A percentile compares a stretch with the other conserved stretches of the same genome.
Conservation (phyloP, 1,284 basidiomycete species). For the Neonothopanus nambi region DNA sequence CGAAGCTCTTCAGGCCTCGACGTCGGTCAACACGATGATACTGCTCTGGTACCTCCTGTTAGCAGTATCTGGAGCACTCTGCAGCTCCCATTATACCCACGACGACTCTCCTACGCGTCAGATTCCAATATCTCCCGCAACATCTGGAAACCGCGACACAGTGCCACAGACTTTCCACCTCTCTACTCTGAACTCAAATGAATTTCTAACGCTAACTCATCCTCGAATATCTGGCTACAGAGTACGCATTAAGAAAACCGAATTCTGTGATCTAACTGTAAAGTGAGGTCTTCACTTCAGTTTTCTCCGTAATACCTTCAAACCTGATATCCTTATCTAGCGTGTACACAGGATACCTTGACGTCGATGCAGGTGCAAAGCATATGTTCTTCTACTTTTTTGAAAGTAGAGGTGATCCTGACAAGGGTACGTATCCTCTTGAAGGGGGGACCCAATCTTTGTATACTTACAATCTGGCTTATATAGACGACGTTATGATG, state of each 20-base stretch:
- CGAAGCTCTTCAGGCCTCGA: no score
- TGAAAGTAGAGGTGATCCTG: conserved; percentile 70
- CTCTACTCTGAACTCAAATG: conserved; percentile 34
- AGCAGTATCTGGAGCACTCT: not conserved
- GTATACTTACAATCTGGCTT: not conserved
- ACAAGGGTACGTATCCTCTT: conserved; percentile 45
- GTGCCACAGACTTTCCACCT: no score
- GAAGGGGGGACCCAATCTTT: no score
- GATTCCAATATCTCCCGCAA: not conserved
- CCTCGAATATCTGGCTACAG: conserved; percentile 49
- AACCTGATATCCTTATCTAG: conserved; percentile 28
- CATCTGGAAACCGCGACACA: not conserved
- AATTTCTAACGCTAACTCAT: conserved; percentile 46
- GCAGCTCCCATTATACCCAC: not conserved
- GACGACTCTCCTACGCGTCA: not conserved
- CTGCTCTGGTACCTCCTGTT: not conserved
- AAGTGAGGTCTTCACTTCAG: conserved; percentile 37
- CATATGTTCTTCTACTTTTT: conserved; percentile 83
- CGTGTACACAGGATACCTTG: conserved; percentile 64
- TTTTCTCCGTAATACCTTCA: not conserved
- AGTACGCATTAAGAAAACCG: conserved; percentile 60
- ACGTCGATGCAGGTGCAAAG: conserved; percentile 52
- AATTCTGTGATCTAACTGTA: conserved; percentile 67
- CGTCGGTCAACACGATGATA: no score
- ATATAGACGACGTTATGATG: conserved; percentile 65